Base-by-base conservation (phyloP, 2,329 filamentous ascomycete genomes). In the Fusarium brevicatenulatum region DNA sequence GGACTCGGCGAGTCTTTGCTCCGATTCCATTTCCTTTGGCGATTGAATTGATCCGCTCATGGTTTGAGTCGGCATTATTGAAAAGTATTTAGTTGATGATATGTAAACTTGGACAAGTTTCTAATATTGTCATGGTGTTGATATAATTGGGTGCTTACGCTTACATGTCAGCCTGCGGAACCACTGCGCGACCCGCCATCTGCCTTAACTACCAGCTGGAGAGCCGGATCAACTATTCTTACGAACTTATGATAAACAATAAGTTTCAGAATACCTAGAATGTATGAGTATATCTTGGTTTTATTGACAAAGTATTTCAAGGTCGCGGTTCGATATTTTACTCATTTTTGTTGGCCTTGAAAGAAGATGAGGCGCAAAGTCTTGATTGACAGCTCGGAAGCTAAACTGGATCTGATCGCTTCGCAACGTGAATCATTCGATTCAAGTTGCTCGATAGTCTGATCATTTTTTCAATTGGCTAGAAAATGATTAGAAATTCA, bases 1-100 rank as follows among this genome's bases (percentile, higher is more conserved):
- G 23, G 57, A 53, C 34, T 68, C 69, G 69, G 69, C 53, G 16
- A 40, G 57, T 63, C 40, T 52, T 71, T 71, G 53, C 46, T 49
- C 69, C 69, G 69, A 25, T 36, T 28, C 28, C 44, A 60, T 40
- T 36, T 46, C 43, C 50, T 56, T 54, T 70, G 53, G 67, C 7
- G 11, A 39, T 8, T 54, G 21, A 52, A 25, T 71, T 69, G 23
- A 23, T 53, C 65, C 65, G 56, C 19, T 67, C 46, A 2, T 18
- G 21, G 3, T 9, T 53, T n/a, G 7, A n/a, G 2, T 28, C 50
- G 50, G 36, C 9, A 28, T 18, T 18, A 18, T 54, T 42, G 9
- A 4, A 19, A 30, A 59, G 3, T 13, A 25, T 39, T 12, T 1
- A 30, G 23, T 1, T 11, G 10, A 8, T 18, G 12, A 15, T 30